Conservation (phyloP, 2,329 filamentous ascomycete species). For the Ophiostoma montium region DNA sequence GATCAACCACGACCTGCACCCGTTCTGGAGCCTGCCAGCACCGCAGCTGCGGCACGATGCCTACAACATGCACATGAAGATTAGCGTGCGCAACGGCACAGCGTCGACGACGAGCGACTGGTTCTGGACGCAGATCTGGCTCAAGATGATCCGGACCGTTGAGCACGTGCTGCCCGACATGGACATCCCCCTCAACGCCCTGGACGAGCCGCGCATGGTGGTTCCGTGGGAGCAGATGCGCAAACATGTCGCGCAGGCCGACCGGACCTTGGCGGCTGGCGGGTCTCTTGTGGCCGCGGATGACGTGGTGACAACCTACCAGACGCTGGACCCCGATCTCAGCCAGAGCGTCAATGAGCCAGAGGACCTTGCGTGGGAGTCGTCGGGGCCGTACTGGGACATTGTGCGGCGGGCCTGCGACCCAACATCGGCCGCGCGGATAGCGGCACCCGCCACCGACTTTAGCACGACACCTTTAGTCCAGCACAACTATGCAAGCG, state of each 20-base stretch:
- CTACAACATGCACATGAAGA: slow-evolving; percentile 44
- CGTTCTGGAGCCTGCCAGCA: slow-evolving; percentile 39
- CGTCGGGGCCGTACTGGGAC: slow-evolving; percentile 41
- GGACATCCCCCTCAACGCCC: slow-evolving; percentile 51
- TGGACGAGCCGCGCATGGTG: slow-evolving; percentile 53
- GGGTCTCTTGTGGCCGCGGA: too few relatives aligned
- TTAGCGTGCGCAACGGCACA: slow-evolving; percentile 38
- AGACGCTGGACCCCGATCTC: slow-evolving; percentile 21
- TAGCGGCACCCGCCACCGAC: slow-evolving; percentile 26
- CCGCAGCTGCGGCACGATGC: slow-evolving; percentile 35
- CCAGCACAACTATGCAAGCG: slow-evolving; percentile 28
- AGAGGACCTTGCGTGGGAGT: slow-evolving; percentile 27
- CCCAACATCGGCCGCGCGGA: slow-evolving; percentile 46
- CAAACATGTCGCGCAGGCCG: slow-evolving; percentile 36
- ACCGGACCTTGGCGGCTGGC: too few relatives aligned
- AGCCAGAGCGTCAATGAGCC: not conserved
- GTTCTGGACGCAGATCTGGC: slow-evolving; percentile 46
- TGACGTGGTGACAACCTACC: slow-evolving; percentile 30
- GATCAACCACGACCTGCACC: slow-evolving; percentile 47
- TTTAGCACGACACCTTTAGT: slow-evolving; percentile 32
- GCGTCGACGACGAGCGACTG: slow-evolving; percentile 38
- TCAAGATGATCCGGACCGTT: slow-evolving; percentile 37
- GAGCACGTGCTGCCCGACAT: slow-evolving; percentile 47
- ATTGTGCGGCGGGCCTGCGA: slow-evolving; percentile 46
- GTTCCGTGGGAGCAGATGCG: slow-evolving; percentile 49